Base-by-base conservation (phyloP, 768 basidiomycete genomes). In the Amanita subjunquillea region DNA sequence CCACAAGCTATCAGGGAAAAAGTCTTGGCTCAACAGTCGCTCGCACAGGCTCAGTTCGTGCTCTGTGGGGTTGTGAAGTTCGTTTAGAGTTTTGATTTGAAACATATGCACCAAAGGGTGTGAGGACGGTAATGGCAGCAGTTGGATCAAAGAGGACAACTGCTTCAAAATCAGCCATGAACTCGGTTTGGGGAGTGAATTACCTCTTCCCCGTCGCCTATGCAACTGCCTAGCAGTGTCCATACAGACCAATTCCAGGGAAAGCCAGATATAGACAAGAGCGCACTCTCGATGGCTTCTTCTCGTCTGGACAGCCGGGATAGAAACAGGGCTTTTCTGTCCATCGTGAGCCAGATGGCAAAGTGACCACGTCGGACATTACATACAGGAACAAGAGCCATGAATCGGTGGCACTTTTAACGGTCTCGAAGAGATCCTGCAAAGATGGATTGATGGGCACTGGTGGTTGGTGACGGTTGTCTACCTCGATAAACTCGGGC, bases 201-300 rank as follows among this genome's bases (percentile, higher is more conserved):
- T 58, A 93, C 93, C 83, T 95, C 91, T 69, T 92, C 89, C 13
- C 81, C 82, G 56, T 92, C 90, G 12, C 80, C 78, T 30, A 93
- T 76, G 62, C 88, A 87, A 50, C 80, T 81, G 2, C 78, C 77
- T n/a, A 98, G 72, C 40, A 91, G 75, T 6, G 78, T 70, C 93
- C 93, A 98, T n/a, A 82, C 72, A 25, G 88, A 87, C 93, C 94
- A 98, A 63, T 97, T 97, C 83, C 90, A 97, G 10, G 88, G 85
- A 60, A 84, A 90, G 4, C 75, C 75, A 36, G 76, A 74, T 40
- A 95, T 83, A 10, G 91, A 93, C 32, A 80, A 67, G 15, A 96
- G 71, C 12, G 81, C 78, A 58, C 73, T 77, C 63, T 94, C 91
- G 10, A 95, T 87, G 1, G 95, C 91, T 62, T 91, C 87, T 55